phyloP scores from a whole-genome alignment of 176 grass and related monocot species.

The Luzula sylvatica region DNA sequence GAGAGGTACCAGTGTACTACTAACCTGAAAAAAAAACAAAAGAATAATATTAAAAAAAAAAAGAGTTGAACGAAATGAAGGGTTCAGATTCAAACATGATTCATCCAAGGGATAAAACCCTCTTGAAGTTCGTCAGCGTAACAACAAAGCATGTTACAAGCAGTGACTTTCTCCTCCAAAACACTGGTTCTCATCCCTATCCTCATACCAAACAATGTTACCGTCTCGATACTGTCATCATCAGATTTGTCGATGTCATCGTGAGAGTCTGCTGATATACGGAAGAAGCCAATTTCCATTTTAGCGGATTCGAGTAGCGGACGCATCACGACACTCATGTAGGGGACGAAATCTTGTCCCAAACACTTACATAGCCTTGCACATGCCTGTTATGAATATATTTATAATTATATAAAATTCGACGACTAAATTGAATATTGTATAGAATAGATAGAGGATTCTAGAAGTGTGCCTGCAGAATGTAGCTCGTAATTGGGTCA shows the following conservation, averaged over 20 bases:
- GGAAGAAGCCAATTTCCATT: slow-evolving; percentile 87
- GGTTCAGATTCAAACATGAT: no score
- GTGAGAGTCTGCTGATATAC: slow-evolving; percentile 91
- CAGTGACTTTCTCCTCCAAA: slow-evolving; percentile 97
- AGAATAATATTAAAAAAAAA: no score
- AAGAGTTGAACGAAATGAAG: no score
- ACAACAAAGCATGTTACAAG: slow-evolving; percentile 99
- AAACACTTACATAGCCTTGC: slow-evolving; percentile 97
- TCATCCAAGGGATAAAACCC: slow-evolving; percentile 97
- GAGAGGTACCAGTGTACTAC: slow-evolving; percentile 82
- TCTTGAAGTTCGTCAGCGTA: slow-evolving; percentile 99
- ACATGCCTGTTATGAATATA: slow-evolving; percentile 64
- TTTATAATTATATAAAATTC: no score
- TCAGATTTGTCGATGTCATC: slow-evolving; percentile 88
- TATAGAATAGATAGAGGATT: no score
- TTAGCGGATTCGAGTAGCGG: slow-evolving; percentile 96
- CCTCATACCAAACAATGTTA: slow-evolving; percentile 87
- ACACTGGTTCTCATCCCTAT: slow-evolving; percentile 95
- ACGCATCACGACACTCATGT: slow-evolving; percentile 97
- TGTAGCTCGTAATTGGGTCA: slow-evolving; percentile 97
- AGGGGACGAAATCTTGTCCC: slow-evolving; percentile 97
- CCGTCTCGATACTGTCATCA: slow-evolving; percentile 93
- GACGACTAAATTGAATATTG: no score
- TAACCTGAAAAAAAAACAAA: no score
- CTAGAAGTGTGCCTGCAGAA: slow-evolving; percentile 91